Evolutionary conservation across 345 rosid genomes (phyloP).

Genomic region (Fremontodendron californicum): DNA sequence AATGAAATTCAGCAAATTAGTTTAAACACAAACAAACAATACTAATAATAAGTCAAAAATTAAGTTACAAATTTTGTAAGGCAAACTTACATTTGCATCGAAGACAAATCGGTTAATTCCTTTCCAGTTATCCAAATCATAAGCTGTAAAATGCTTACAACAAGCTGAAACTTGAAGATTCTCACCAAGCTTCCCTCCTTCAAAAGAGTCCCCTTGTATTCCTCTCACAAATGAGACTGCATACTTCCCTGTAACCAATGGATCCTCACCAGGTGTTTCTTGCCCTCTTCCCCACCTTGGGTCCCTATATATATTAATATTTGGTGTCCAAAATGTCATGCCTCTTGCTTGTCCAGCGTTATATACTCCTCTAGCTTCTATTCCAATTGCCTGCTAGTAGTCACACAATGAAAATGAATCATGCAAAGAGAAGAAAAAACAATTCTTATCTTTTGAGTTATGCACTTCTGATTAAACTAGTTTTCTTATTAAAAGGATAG

Average conservation of each 20-base stretch:
- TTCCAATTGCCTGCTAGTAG: conserved; percentile 44
- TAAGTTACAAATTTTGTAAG: background rate
- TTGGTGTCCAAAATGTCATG: conserved; percentile 84
- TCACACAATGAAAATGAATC: background rate
- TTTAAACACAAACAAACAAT: background rate
- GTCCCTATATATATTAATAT: conserved; percentile 72
- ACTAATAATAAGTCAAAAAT: background rate
- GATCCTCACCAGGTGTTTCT: conserved; percentile 93
- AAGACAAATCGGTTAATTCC: conserved; percentile 62
- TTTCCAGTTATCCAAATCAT: conserved; percentile 87
- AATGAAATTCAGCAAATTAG: background rate
- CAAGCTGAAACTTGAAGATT: conserved; percentile 70
- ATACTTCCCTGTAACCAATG: conserved; percentile 49
- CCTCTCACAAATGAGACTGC: conserved; percentile 75
- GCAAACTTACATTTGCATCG: conserved; percentile 9
- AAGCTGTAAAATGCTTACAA: conserved; percentile 92
- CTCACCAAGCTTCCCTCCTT: conserved; percentile 37
- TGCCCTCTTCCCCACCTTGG: conserved; percentile 96
- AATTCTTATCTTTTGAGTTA: too few relatives aligned
- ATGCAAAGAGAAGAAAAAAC: too few relatives aligned
- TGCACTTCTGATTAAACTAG: background rate
- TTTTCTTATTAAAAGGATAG: background rate
- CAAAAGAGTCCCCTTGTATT: conserved; percentile 58
- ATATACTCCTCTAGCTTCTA: conserved; percentile 65
- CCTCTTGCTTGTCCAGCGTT: conserved; percentile 67